These are phyloP conservation scores for Entoloma clypeatum DNA, from an alignment of 1,284 basidiomycete genomes.

Conservation along the genomic window DNA sequence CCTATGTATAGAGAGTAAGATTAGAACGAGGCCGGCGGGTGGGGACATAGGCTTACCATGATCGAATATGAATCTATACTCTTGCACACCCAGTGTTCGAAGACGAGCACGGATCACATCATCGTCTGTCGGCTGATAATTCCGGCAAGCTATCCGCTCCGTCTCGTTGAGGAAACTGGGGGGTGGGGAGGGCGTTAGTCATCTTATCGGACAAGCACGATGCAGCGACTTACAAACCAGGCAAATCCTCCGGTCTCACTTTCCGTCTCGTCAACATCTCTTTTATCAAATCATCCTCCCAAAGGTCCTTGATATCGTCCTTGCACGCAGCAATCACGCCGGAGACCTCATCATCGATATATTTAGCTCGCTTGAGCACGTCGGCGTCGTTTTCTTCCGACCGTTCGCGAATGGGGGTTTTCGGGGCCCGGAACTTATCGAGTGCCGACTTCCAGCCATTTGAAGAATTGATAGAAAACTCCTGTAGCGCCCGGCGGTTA, in stretches of 20 bases:
- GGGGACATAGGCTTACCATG: slow-evolving; percentile 42
- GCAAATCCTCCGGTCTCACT: slow-evolving; percentile 55
- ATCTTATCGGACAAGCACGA: background rate
- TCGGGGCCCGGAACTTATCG: slow-evolving; percentile 45
- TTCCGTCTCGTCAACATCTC: slow-evolving; percentile 50
- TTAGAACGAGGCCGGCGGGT: slow-evolving; percentile 3
- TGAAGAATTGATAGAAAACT: slow-evolving; percentile 54
- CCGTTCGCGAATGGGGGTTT: slow-evolving; percentile 19
- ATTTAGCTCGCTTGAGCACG: slow-evolving; percentile 30
- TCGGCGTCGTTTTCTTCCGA: slow-evolving; percentile 23
- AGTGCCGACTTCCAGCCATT: slow-evolving; percentile 62
- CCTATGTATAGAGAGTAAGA: slow-evolving; percentile 27
- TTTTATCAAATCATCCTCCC: slow-evolving; percentile 57
- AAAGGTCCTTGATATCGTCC: slow-evolving; percentile 62
- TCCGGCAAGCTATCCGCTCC: slow-evolving; percentile 54
- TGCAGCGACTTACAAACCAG: slow-evolving; percentile 59
- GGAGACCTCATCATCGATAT: slow-evolving; percentile 49
- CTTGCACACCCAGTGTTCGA: slow-evolving; percentile 69
- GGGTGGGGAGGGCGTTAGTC: background rate
- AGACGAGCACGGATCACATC: slow-evolving; percentile 71
- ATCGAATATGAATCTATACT: slow-evolving; percentile 64
- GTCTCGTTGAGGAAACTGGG: slow-evolving; percentile 57
- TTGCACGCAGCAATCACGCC: slow-evolving; percentile 56
- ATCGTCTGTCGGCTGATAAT: slow-evolving; percentile 65
- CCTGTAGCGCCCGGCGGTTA: slow-evolving; percentile 33